Conservation (phyloP, 345 rosid species). For the Moringa oleifera region DNA sequence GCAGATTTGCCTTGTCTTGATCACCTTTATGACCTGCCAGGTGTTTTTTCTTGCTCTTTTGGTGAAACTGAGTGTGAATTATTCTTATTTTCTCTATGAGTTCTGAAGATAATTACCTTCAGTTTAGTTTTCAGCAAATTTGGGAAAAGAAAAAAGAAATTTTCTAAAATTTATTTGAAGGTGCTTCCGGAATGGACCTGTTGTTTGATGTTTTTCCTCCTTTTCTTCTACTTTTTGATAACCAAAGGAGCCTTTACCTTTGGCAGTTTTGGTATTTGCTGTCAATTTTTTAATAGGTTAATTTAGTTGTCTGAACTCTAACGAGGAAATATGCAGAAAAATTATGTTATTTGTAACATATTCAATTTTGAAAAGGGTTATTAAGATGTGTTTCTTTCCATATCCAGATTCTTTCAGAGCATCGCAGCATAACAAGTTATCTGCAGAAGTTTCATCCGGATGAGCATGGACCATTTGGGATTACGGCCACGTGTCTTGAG, state of each 20-base stretch:
- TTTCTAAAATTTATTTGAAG: background rate
- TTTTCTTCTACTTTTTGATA: background rate
- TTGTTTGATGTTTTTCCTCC: background rate
- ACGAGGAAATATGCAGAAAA: too few species aligned
- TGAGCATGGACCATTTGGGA: constrained; percentile 93
- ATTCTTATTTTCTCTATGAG: too few species aligned
- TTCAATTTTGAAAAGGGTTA: constrained; percentile 9
- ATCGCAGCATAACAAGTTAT: constrained; percentile 86
- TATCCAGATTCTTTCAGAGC: constrained; percentile 83
- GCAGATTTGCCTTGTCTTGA: background rate
- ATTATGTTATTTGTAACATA: constrained; percentile 2
- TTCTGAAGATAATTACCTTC: too few species aligned
- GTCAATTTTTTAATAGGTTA: background rate
- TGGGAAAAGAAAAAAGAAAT: too few species aligned
- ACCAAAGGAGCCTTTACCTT: background rate
- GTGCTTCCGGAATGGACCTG: background rate
- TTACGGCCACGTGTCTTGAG: constrained; percentile 90
- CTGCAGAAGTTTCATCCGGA: constrained; percentile 96
- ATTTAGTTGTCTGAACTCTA: background rate
- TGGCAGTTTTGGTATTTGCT: background rate
- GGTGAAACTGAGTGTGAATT: background rate
- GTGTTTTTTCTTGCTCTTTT: background rate
- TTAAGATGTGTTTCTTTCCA: constrained; percentile 5
- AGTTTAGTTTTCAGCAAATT: too few species aligned
- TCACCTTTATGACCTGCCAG: background rate